phyloP scores from a whole-genome alignment of 2,329 filamentous ascomycete species.

The Hymenoscyphus infarciens region DNA sequence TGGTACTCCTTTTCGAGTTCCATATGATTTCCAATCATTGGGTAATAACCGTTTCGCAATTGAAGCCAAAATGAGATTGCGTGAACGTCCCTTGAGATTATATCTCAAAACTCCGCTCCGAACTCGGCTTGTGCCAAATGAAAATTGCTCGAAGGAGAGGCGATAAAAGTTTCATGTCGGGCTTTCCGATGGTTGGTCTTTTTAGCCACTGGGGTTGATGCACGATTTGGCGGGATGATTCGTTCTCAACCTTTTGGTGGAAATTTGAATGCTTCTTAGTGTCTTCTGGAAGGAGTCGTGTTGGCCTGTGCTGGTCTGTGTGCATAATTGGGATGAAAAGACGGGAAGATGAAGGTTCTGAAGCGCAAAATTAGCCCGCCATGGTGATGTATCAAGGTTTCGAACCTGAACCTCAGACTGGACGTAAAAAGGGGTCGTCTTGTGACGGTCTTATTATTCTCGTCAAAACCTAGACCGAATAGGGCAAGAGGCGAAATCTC shows the following conservation, averaged over 20 bases:
- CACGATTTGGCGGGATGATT: neutral
- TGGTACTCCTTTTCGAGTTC: too few relatives aligned
- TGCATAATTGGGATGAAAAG: neutral
- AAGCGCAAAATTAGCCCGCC: neutral
- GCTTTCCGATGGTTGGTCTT: neutral
- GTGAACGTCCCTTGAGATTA: too few relatives aligned
- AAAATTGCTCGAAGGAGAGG: too few relatives aligned
- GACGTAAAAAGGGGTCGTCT: neutral
- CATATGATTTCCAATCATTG: too few relatives aligned
- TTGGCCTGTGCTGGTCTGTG: conserved; percentile 9
- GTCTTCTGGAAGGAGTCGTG: conserved; percentile 15
- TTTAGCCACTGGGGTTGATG: neutral
- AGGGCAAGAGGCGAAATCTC: neutral
- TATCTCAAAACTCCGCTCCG: too few relatives aligned
- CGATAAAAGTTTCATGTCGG: neutral
- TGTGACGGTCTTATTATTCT: neutral
- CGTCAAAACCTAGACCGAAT: neutral
- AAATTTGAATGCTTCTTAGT: conserved; percentile 16
- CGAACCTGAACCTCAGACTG: neutral
- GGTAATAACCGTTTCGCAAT: too few relatives aligned
- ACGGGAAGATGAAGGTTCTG: neutral
- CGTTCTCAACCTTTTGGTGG: conserved; percentile 1
- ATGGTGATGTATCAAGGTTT: neutral
- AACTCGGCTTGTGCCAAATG: too few relatives aligned
- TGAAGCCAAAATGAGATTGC: too few relatives aligned